phyloP scores from a whole-genome alignment of 768 basidiomycete genomes.

The Mycena epipterygia region DNA sequence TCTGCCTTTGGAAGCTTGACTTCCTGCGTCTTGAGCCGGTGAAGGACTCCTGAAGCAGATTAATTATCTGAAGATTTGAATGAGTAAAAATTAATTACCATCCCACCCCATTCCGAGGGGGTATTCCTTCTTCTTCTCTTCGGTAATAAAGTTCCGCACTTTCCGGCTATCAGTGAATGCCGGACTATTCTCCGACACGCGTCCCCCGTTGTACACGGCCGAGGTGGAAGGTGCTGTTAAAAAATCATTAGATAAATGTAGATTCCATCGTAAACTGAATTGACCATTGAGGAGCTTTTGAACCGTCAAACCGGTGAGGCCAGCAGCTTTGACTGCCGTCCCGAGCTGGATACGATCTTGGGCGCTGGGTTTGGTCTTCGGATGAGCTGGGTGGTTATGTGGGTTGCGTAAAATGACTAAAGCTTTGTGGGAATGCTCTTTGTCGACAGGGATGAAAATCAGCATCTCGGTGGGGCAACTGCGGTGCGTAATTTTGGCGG shows the following conservation, averaged over 20 bases:
- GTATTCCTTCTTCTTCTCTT: not conserved
- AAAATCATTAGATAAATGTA: not conserved
- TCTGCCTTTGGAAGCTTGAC: not conserved
- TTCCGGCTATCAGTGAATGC: not conserved
- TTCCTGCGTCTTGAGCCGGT: not conserved
- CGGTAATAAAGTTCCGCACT: not conserved
- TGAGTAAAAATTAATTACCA: not conserved
- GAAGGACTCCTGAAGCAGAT: not conserved
- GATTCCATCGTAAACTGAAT: not conserved
- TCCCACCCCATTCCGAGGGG: conserved; percentile 17
- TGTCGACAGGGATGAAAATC: not conserved
- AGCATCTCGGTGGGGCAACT: not conserved
- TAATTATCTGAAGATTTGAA: not conserved
- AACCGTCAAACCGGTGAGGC: conserved; percentile 7
- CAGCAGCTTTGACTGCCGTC: not conserved
- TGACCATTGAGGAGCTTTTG: conserved; percentile 14
- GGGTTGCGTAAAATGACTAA: not conserved
- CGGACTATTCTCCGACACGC: not conserved
- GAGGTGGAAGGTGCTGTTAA: not conserved
- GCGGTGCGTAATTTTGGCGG: not conserved
- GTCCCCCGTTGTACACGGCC: not conserved
- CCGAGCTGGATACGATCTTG: not conserved
- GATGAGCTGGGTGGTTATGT: conserved; percentile 29
- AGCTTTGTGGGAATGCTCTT: not conserved
- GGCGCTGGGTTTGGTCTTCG: conserved; percentile 13